These are phyloP conservation scores for Aspergillus niger DNA, from an alignment of 2,329 filamentous ascomycete genomes.

Conservation along the genomic window DNA sequence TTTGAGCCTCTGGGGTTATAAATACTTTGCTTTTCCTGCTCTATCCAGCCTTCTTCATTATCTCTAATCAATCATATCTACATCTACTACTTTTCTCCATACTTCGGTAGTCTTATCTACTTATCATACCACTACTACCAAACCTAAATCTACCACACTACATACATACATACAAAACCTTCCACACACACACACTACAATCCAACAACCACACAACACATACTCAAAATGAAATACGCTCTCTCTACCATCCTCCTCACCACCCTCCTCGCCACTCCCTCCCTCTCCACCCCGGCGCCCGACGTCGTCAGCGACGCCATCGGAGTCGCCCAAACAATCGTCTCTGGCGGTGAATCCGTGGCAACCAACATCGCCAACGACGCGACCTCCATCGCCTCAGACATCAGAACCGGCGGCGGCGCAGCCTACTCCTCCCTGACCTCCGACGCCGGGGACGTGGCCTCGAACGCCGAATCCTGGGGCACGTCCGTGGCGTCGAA, in stretches of 20 bases:
- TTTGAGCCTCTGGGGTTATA: not conserved
- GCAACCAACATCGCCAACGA: not conserved
- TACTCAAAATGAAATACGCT: not conserved
- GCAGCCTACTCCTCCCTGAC: not conserved
- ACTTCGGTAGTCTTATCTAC: not conserved
- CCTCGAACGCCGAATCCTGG: slow-evolving; percentile 17
- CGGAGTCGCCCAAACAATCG: slow-evolving; percentile 4
- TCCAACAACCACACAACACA: not conserved
- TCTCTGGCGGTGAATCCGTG: not conserved
- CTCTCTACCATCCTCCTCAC: not conserved
- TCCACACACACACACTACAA: not conserved
- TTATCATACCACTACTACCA: not conserved
- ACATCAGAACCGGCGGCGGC: slow-evolving; percentile 12
- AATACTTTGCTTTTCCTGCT: not conserved
- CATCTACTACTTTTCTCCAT: not conserved
- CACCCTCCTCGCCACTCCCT: not conserved
- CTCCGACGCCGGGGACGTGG: slow-evolving; percentile 12
- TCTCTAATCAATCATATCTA: not conserved
- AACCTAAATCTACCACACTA: not conserved
- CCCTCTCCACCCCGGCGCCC: not conserved
- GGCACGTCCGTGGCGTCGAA: slow-evolving; percentile 17
- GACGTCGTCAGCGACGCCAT: not conserved
- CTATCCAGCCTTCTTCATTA: not conserved
- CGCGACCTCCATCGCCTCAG: not conserved
- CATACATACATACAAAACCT: not conserved